A percentile compares a stretch with the other conserved stretches of the same genome.
These are phyloP conservation scores for Chaetomium strumarium DNA, from an alignment of 2,329 filamentous ascomycete genomes.

Conservation along the genomic window DNA sequence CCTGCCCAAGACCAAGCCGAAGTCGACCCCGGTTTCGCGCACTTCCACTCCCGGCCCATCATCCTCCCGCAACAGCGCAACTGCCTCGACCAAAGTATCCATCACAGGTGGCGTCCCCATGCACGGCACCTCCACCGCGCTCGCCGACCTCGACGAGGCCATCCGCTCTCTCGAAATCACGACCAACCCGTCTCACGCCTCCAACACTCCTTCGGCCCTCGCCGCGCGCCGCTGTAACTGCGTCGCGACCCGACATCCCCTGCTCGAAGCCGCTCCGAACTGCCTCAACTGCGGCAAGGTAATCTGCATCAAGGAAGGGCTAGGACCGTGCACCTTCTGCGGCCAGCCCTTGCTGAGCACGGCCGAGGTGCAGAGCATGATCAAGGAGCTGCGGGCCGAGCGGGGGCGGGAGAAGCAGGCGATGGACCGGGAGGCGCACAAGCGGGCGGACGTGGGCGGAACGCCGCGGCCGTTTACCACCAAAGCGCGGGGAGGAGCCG, in stretches of 20 bases:
- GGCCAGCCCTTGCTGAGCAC: conserved; percentile 64
- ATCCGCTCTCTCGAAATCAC: conserved; percentile 87
- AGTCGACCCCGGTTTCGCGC: conserved; percentile 47
- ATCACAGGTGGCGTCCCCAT: conserved; percentile 74
- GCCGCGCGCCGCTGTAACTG: conserved; percentile 72
- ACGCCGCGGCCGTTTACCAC: conserved; percentile 51
- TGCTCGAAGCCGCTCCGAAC: conserved; percentile 88
- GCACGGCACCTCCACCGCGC: conserved; percentile 70
- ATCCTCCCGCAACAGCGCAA: conserved; percentile 31
- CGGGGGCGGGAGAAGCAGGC: conserved; percentile 82
- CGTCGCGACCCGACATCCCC: conserved; percentile 78
- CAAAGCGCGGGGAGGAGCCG: conserved; percentile 33
- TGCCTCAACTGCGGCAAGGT: conserved; percentile 92
- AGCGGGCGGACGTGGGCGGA: conserved; percentile 57
- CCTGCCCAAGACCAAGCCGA: conserved; percentile 44
- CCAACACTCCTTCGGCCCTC: conserved; percentile 39
- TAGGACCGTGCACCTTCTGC: conserved; percentile 93
- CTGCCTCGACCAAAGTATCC: conserved; percentile 57
- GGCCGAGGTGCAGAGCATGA: conserved; percentile 76
- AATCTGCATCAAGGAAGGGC: conserved; percentile 86
- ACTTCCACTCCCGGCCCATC: conserved; percentile 48
- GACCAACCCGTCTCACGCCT: conserved; percentile 67
- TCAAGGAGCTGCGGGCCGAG: conserved; percentile 75
- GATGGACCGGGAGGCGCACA: conserved; percentile 66
- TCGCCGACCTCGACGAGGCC: conserved; percentile 69